Evolutionary conservation across 2,329 filamentous ascomycete species (phyloP).

Genomic region (Pseudogymnoascus pannorum): DNA sequence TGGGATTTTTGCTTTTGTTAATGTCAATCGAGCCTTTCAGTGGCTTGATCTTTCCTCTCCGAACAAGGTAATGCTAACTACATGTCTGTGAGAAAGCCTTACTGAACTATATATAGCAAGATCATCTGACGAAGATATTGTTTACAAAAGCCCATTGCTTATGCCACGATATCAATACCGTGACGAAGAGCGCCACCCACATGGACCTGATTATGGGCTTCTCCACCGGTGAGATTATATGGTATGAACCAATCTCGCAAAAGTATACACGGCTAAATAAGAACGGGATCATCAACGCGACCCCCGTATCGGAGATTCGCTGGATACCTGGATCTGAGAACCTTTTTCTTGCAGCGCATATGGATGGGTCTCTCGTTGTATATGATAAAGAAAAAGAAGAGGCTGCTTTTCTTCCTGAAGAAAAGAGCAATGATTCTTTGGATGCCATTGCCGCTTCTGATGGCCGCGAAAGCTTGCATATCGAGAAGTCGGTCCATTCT

Average conservation of each 20-base stretch:
- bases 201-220: conserved; percentile 93
- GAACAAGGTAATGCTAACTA: conserved; percentile 45
- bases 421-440: conserved; percentile 25
- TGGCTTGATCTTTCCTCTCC: conserved; percentile 85
- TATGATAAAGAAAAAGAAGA: conserved; percentile 98
- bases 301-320: conserved; percentile 76
- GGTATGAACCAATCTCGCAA: conserved; percentile 96
- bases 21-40: conserved; percentile 90
- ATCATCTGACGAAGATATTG: conserved; percentile 89
- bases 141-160: conserved; percentile 95
- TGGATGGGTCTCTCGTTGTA: conserved; percentile 83
- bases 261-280: conserved; percentile 96
- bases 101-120: conserved; percentile 30
- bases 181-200: conserved; percentile 72
- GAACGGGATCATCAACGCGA: conserved; percentile 84
- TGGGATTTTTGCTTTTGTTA: conserved; percentile 85
- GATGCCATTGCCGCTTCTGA: conserved; percentile 12
- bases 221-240: conserved; percentile 93
- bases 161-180: conserved; percentile 83
- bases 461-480: conserved; percentile 48
- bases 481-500: conserved; percentile 88
- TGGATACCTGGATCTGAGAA: conserved; percentile 96
- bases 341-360: conserved; percentile 83
- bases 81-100: not conserved
- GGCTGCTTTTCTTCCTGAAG: conserved; percentile 65